phyloP scores from a whole-genome alignment of 2,329 filamentous ascomycete species.

The Nannizzia gypsea region DNA sequence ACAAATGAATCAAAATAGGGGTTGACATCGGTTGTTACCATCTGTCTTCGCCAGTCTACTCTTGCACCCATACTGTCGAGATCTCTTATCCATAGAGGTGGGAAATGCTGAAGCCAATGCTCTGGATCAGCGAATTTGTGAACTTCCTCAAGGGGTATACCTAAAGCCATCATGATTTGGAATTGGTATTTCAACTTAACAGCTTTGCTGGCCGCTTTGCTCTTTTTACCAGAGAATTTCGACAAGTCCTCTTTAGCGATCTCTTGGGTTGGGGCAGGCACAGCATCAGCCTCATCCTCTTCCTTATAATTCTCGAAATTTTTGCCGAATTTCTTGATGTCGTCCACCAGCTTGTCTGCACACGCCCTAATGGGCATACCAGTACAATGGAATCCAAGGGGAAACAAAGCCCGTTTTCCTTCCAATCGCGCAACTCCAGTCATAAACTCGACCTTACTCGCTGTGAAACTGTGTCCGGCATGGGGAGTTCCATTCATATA shows the following conservation, averaged over 20 bases:
- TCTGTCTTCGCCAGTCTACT: constrained; percentile 84
- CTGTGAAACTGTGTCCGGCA: constrained; percentile 83
- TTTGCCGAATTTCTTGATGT: constrained; percentile 78
- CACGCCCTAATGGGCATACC: constrained; percentile 98
- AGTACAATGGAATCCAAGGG: constrained; percentile 89
- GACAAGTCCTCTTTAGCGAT: constrained; percentile 66
- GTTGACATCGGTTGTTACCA: constrained; percentile 93
- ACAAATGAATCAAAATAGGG: constrained; percentile 95
- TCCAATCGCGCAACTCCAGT: constrained; percentile 80
- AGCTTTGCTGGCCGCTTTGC: constrained; percentile 80
- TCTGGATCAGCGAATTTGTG: constrained; percentile 85
- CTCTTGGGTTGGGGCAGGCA: constrained; percentile 51
- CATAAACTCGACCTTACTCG: constrained; percentile 86
- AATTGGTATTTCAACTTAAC: constrained; percentile 94
- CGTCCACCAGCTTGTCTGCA: constrained; percentile 84
- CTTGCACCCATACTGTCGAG: constrained; percentile 72
- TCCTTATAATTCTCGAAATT: constrained; percentile 69
- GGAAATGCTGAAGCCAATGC: constrained; percentile 88
- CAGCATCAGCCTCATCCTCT: constrained; percentile 44
- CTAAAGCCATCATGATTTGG: constrained; percentile 85
- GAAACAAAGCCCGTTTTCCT: constrained; percentile 76
- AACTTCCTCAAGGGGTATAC: constrained; percentile 77
- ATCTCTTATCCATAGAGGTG: constrained; percentile 63
- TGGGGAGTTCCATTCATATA: constrained; percentile 86
- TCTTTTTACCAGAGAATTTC: constrained; percentile 87